Base-by-base conservation (phyloP, 345 rosid genomes). In the Reutealis trisperma region DNA sequence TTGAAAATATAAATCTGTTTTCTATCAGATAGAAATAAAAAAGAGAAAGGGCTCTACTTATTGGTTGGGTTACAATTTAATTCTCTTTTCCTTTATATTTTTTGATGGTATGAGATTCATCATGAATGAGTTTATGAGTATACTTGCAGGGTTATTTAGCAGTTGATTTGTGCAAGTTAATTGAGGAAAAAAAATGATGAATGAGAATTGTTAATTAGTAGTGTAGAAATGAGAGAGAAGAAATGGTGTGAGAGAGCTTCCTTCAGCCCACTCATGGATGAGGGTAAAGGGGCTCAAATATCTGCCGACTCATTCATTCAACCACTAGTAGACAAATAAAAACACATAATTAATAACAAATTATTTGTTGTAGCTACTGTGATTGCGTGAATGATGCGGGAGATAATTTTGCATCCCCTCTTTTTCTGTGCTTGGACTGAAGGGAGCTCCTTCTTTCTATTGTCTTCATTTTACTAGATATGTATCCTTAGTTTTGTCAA, bases 341-440 rank as follows among this genome's bases (percentile, higher is more conserved):
- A 51, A 15, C 14, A 5, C 2, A 47, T 10, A 12, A 52, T 19
- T 16, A 34, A 8, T 32, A 42, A 13, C 51, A 47, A 10, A 10
- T 37, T 51, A 51, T 16, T 9, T 59, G 55, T 62, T 75, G 47
- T 51, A 45, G 76, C 87, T 89, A 78, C 86, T 68, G 89, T 87
- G 97, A 71, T 84, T 92, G 97, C 85, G 86, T 94, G 98, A 94
- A 94, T 94, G 98, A 94, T 87, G 94, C 97, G 98, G 98, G 97
- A 94, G 98, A 89, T 87, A 79, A 73, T 88, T 85, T 84, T 87
- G 73, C 87, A 76, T 83, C 90, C 82, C 82, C 84, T 84, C 85
- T 82, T 84, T 85, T 83, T 88, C 95, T 85, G 80, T 89, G 98
- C 86, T 93, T 93, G 98, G 98, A 93, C 98, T 93, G 98, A 93